Base-by-base conservation (phyloP, 2,329 filamentous ascomycete species). In the Colletotrichum sp. region DNA sequence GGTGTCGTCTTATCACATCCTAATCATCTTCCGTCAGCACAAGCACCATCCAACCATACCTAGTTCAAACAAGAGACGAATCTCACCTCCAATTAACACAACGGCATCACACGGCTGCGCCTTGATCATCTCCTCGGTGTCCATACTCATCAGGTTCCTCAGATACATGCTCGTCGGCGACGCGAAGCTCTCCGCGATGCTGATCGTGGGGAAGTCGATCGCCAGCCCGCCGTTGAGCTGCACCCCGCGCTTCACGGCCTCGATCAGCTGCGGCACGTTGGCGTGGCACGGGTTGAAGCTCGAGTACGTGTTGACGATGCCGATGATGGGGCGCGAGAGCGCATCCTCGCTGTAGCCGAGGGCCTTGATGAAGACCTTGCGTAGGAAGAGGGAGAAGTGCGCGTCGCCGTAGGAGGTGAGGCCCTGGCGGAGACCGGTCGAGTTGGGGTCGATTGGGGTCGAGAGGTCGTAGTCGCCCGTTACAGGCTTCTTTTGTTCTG, bases 311-410 rank as follows among this genome's bases (percentile, higher is more conserved):
- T 95, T 94, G 82, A 94, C 91, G 76, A 95, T 92, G 65, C 93
- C 93, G n/a, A 95, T 88, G 71, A 95, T 94, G 4, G 94, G 93
- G 3, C 93, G 86, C 0, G 92, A 92, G 0, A 95, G 89, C 0
- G 93, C 92, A 80, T 94, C 93, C 78, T 95, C 93, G 74, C 91
- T 92, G 82, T 95, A 95, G 0, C 94, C 94, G 2, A 95, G 87
- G 0, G 93, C 93, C 83, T 95, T 95, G 86, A 95, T 95, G 83
- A 95, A 95, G 28, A 93, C 93, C 80, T 95, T 95, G 39, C 94
- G 90, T 1, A 95, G 88, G 80, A 95, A 95, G 3, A 95, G 88
- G 0, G 92, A 93, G 85, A 95, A 95, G 83, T 95, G 93, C 8
- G 93, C 87, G 79, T 95, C 94, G 60, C 94, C 94, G 79, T 95